Evolutionary conservation across 352 stramenopile species (phyloP).

Genomic region (Pythium rhizo-oryzae): DNA sequence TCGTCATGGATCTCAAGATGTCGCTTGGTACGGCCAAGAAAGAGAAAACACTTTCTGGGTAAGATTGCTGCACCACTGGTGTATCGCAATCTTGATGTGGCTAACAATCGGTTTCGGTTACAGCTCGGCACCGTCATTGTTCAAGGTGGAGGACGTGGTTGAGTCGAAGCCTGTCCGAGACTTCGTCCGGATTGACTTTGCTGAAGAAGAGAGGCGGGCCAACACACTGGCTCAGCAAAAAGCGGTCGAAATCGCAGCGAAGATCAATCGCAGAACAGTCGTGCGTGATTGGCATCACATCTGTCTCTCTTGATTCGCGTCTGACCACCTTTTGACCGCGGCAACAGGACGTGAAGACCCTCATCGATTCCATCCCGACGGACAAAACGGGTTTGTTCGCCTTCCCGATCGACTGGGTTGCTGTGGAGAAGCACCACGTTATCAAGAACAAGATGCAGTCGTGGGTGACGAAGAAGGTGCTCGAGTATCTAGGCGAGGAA

Average conservation of each 20-base stretch:
- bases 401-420: constrained; percentile 44
- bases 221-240: constrained; percentile 30
- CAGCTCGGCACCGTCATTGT: constrained; percentile 25
- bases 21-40: constrained; percentile 34
- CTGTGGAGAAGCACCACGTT: constrained; percentile 35
- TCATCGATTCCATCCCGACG: constrained; percentile 51
- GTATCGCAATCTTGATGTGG: no score
- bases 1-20: constrained; percentile 56
- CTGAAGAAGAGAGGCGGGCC: constrained; percentile 44
- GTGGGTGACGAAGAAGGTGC: constrained; percentile 54
- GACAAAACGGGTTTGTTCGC: constrained; percentile 40
- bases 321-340: not conserved
- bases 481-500: constrained; percentile 57
- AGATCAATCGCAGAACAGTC: constrained; percentile 40
- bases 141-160: constrained; percentile 43
- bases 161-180: constrained; percentile 44
- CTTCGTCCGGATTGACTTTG: constrained; percentile 57
- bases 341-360: constrained; percentile 38
- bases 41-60: constrained; percentile 36
- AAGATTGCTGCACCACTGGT: constrained; percentile 14
- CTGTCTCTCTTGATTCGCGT: not conserved
- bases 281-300: constrained; percentile 16
- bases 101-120: not conserved
- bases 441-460: constrained; percentile 45
- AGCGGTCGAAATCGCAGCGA: constrained; percentile 35